Base-by-base conservation (phyloP, 176 grass and related monocot species). In the Ensete ventricosum region DNA sequence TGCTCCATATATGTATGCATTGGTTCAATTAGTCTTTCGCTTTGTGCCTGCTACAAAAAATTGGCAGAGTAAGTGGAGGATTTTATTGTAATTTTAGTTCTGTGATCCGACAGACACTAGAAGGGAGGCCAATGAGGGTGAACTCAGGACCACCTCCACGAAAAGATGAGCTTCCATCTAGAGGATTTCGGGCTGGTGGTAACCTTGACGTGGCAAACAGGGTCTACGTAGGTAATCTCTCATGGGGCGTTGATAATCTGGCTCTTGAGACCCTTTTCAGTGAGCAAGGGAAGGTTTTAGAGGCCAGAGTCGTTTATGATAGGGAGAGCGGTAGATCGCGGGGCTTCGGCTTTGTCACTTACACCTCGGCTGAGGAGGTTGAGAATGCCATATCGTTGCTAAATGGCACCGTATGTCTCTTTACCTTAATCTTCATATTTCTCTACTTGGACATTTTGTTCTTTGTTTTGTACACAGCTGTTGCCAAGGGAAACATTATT, bases 101-200 rank as follows among this genome's bases (percentile, higher is more conserved):
- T 83, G 2, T 82, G 51, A 76, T 49, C 26, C 69, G 72, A 81
- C 79, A 99, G 95, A 85, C 83, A 57, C 78, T 99, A 72, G 90
- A 99, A 77, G 95, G 90, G 53, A 89, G 95, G 71, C 25, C 85
- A 53, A 24, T 99, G 59, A 89, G 76, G 81, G 95, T 94, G 68
- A 94, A 93, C 57, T 84, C 84, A 1, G 95, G 95, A 10, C 95
- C 95, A 49, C 90, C 95, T 0, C 91, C 95, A 5, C 76, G 84
- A n/a, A 89, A 77, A 62, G 83, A 91, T 53, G 90, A 91, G 3
- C 80, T 67, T 2, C 51, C 78, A 14, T 78, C 82, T 23, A 93
- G 83, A 83, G 75, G 80, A 59, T 85, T 83, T 34, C 85, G 90
- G 72, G 64, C 78, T 20, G 85, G 88, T 3, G 7, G 72, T 21